These are phyloP conservation scores for Agaricus sinodeliciosus DNA, from an alignment of 768 basidiomycete genomes.

Conservation along the genomic window DNA sequence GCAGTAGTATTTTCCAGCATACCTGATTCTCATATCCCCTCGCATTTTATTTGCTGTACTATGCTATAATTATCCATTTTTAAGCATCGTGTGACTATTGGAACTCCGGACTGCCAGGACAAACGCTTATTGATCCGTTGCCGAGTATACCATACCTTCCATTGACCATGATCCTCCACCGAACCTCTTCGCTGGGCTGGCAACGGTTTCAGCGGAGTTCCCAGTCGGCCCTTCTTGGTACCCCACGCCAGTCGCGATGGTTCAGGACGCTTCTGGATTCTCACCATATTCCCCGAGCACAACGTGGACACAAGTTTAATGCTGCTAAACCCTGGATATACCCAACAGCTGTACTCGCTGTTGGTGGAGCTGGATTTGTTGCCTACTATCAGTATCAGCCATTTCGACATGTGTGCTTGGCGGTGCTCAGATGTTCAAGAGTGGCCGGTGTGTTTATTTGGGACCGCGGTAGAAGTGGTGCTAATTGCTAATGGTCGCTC, in stretches of 20 bases:
- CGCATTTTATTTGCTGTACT: background rate
- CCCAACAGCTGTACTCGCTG: constrained; percentile 26
- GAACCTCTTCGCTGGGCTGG: constrained; percentile 1
- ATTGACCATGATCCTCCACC: constrained; percentile 9
- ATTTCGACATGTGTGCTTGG: constrained; percentile 69
- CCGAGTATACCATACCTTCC: background rate
- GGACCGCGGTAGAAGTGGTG: background rate
- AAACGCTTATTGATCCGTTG: background rate
- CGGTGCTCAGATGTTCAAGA: constrained; percentile 71
- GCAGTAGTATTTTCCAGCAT: background rate
- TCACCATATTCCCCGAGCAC: background rate
- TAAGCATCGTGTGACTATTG: background rate
- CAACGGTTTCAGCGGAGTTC: constrained; percentile 1
- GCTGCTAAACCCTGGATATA: constrained; percentile 26
- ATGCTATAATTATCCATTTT: background rate
- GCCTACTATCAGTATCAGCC: constrained; percentile 69
- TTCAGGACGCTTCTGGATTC: background rate
- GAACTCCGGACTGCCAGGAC: background rate
- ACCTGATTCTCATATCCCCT: background rate
- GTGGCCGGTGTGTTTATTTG: constrained; percentile 48
- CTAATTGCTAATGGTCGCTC: constrained; percentile 12
- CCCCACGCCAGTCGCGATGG: constrained; percentile 1
- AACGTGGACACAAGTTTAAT: background rate
- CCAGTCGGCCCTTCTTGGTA: background rate
- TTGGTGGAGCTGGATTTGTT: constrained; percentile 30